phyloP scores from a whole-genome alignment of 805 yeast genomes.

The Henningerozyma blattae region DNA sequence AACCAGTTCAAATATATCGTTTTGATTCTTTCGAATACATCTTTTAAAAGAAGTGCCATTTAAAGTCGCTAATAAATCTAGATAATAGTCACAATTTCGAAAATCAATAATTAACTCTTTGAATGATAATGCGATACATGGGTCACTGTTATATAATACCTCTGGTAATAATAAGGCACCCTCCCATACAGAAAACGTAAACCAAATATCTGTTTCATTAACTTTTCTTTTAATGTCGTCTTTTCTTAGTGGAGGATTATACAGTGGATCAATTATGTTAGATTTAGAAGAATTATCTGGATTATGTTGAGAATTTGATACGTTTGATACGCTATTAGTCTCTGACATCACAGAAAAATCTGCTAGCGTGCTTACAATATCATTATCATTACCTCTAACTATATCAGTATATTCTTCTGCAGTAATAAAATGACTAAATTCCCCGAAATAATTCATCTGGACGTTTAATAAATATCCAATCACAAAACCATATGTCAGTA shows the following conservation, averaged over 20 bases:
- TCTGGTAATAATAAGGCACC: constrained; percentile 70
- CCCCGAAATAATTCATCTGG: constrained; percentile 87
- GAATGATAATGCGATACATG: constrained; percentile 51
- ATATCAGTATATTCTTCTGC: constrained; percentile 58
- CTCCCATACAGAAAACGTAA: constrained; percentile 55
- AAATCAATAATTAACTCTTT: constrained; percentile 63
- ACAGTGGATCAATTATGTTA: constrained; percentile 2
- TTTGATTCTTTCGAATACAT: constrained; percentile 6
- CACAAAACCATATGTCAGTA: constrained; percentile 70
- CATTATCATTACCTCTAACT: constrained; percentile 2
- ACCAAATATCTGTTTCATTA: constrained; percentile 68
- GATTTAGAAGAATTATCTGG: not conserved
- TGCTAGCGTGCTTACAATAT: constrained; percentile 1
- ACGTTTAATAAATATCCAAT: constrained; percentile 63
- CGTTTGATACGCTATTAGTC: too few species aligned
- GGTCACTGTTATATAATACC: constrained; percentile 49
- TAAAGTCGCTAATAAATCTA: constrained; percentile 72
- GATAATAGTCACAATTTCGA: constrained; percentile 82
- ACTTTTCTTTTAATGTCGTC: constrained; percentile 32
- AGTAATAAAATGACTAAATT: constrained; percentile 68
- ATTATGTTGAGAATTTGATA: too few species aligned
- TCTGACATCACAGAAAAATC: not conserved
- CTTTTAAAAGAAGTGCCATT: constrained; percentile 10
- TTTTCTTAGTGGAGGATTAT: constrained; percentile 5
- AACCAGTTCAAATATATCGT: constrained; percentile 20